Percentiles rank a stretch among this genome's conserved stretches.
Evolutionary conservation across 352 stramenopile species (phyloP).

Genomic region (Phytophthora tentaculata): DNA sequence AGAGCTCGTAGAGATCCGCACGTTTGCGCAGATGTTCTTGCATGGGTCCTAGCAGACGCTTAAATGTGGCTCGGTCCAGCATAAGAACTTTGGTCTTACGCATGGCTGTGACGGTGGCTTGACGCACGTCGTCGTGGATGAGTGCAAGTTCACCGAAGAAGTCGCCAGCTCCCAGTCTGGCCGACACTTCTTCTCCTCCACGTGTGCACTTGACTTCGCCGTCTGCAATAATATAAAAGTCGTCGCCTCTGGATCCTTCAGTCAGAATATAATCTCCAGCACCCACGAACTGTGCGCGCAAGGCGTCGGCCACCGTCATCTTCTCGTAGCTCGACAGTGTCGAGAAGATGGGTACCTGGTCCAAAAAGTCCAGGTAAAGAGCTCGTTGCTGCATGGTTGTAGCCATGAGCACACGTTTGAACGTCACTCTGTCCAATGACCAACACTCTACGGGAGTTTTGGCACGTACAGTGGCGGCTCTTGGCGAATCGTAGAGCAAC

Average conservation of each 20-base stretch:
- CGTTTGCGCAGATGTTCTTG: conserved; percentile 87
- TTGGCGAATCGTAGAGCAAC: conserved; percentile 92
- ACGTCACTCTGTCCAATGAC: conserved; percentile 84
- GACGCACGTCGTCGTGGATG: conserved; percentile 84
- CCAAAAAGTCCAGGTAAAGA: conserved; percentile 65
- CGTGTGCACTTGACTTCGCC: conserved; percentile 74
- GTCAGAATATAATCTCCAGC: conserved; percentile 50
- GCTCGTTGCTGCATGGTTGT: conserved; percentile 72
- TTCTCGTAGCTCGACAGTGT: conserved; percentile 77
- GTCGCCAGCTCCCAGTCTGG: conserved; percentile 59
- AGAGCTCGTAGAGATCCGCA: conserved; percentile 71
- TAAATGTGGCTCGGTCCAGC: conserved; percentile 91
- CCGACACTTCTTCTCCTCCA: conserved; percentile 62
- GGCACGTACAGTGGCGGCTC: conserved; percentile 85
- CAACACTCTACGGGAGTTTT: conserved; percentile 81
- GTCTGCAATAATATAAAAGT: conserved; percentile 86
- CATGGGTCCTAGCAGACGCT: conserved; percentile 86
- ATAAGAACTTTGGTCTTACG: conserved; percentile 84
- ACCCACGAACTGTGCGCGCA: conserved; percentile 64
- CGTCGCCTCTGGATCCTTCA: conserved; percentile 63
- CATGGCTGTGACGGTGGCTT: conserved; percentile 90
- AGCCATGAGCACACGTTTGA: conserved; percentile 74
- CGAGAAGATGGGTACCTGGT: conserved; percentile 75
- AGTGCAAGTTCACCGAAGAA: conserved; percentile 90
- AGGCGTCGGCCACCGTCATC: conserved; percentile 76